phyloP scores from a whole-genome alignment of 2,329 filamentous ascomycete species.

The Pyricularia grisea region DNA sequence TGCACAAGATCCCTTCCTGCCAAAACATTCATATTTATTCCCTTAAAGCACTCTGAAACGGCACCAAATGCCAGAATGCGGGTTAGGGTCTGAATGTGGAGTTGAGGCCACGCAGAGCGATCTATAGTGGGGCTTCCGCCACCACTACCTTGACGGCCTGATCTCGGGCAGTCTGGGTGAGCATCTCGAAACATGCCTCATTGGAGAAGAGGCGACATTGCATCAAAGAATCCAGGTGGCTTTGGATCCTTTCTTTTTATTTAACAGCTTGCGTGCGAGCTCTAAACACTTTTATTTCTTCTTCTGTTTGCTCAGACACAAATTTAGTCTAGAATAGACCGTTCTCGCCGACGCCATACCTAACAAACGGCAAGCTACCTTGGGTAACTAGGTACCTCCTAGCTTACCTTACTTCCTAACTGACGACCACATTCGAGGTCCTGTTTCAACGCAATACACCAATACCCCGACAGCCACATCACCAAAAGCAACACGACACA shows the following conservation, averaged over 20 bases:
- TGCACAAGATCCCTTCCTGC: too few relatives aligned
- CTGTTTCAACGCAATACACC: neutral
- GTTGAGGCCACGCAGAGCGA: neutral
- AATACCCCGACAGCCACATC: neutral
- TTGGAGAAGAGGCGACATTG: neutral
- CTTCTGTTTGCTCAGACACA: neutral
- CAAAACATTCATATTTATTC: too few relatives aligned
- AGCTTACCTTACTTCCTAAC: neutral
- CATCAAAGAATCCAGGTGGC: neutral
- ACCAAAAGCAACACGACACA: neutral
- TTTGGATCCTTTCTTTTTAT: neutral
- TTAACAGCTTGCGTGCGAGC: neutral
- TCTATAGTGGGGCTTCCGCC: neutral
- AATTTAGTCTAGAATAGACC: neutral
- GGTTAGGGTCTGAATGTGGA: neutral
- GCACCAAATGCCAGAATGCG: neutral
- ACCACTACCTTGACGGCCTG: neutral
- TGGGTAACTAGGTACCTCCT: neutral
- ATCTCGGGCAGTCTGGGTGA: neutral
- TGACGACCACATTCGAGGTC: neutral
- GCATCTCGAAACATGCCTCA: neutral
- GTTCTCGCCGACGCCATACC: neutral
- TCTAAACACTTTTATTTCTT: neutral
- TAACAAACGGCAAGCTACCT: neutral
- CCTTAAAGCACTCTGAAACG: too few relatives aligned